These are phyloP conservation scores for Candida wancherniae DNA, from an alignment of 805 yeast genomes.

Conservation along the genomic window DNA sequence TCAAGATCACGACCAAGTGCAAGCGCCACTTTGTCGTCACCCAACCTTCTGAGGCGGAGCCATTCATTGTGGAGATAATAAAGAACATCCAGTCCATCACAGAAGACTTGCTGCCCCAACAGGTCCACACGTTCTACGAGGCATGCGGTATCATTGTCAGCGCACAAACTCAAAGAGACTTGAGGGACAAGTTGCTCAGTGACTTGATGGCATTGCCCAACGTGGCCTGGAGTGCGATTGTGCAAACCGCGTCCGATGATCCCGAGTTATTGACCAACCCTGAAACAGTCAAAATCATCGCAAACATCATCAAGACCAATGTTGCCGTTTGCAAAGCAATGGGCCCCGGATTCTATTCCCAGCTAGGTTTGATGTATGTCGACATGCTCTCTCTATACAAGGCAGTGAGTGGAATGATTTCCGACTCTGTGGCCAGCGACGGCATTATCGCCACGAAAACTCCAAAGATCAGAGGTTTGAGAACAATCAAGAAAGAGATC, in stretches of 20 bases:
- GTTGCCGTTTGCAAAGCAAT: constrained; percentile 92
- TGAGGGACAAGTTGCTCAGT: constrained; percentile 64
- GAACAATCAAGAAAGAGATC: constrained; percentile 94
- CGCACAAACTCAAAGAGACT: constrained; percentile 70
- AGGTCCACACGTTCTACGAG: constrained; percentile 94
- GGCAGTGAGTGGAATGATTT: constrained; percentile 84
- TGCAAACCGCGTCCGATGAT: constrained; percentile 77
- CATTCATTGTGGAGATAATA: constrained; percentile 88
- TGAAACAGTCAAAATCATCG: constrained; percentile 87
- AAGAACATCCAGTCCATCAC: constrained; percentile 79
- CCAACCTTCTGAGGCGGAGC: constrained; percentile 81
- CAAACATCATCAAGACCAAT: constrained; percentile 91
- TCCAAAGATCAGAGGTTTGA: constrained; percentile 88
- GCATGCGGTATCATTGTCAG: constrained; percentile 93
- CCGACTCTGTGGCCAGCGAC: constrained; percentile 70
- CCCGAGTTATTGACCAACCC: constrained; percentile 72
- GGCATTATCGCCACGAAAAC: constrained; percentile 91
- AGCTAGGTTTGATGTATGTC: constrained; percentile 77
- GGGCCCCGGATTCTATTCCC: constrained; percentile 88
- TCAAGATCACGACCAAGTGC: constrained; percentile 92
- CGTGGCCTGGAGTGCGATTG: constrained; percentile 89
- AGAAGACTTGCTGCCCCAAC: constrained; percentile 92
- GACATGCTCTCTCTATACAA: constrained; percentile 87
- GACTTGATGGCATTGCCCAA: constrained; percentile 91
- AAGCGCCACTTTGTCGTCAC: constrained; percentile 89